Evolutionary conservation across 176 grass and related monocot genomes (phyloP).

Genomic region (Oryza coarctata): DNA sequence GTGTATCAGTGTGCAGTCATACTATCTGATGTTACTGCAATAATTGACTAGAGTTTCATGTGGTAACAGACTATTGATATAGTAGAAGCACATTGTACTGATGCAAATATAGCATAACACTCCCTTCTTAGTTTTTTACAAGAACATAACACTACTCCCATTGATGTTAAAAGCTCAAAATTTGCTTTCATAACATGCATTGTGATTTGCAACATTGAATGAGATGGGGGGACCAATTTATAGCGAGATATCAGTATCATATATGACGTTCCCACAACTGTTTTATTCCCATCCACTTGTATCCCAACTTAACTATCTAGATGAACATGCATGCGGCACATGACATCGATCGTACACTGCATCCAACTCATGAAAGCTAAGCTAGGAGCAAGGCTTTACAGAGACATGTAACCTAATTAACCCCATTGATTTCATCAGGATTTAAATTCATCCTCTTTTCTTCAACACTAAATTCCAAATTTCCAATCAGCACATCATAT

Average conservation of each 20-base stretch:
- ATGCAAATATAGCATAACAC: neutral
- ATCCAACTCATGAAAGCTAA: neutral
- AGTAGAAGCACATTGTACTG: neutral
- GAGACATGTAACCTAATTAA: neutral
- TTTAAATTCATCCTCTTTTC: neutral
- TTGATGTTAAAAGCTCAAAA: neutral
- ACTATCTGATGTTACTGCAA: neutral
- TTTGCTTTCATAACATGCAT: neutral
- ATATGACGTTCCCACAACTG: neutral
- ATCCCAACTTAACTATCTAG: neutral
- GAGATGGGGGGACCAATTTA: neutral
- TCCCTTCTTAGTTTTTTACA: neutral
- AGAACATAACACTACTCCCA: neutral
- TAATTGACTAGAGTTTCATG: neutral
- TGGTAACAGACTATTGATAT: neutral
- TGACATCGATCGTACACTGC: neutral
- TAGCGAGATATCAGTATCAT: neutral
- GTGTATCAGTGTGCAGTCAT: neutral
- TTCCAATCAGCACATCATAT: neutral
- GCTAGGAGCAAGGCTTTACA: neutral
- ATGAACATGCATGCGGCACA: neutral
- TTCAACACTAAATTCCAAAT: neutral
- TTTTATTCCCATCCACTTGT: slow-evolving; percentile 2
- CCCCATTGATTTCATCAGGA: neutral
- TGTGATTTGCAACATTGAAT: neutral